These are phyloP conservation scores for Senecio squalidus DNA, from an alignment of 140 eudicot species.

Conservation along the genomic window DNA sequence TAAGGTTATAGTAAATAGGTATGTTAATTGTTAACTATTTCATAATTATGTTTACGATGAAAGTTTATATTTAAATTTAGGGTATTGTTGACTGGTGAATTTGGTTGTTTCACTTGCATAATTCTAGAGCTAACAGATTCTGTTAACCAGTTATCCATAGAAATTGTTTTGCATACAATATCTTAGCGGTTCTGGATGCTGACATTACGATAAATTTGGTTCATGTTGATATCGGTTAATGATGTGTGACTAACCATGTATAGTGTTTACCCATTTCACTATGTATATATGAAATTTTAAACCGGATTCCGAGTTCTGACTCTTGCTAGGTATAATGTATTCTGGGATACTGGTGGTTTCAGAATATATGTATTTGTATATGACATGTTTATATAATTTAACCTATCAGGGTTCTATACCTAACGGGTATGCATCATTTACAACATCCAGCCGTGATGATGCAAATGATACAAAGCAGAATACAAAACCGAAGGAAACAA, in stretches of 20 bases:
- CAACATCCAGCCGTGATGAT: conserved; percentile 48
- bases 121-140: background rate
- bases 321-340: background rate
- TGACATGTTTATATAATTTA: conserved; percentile 12
- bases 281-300: conserved; percentile 20
- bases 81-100: background rate
- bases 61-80: background rate
- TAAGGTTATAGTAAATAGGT: too few species aligned
- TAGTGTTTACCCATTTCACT: background rate
- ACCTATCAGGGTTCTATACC: conserved; percentile 40
- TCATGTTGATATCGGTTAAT: background rate
- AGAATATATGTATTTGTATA: background rate
- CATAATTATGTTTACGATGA: background rate
- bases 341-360: background rate
- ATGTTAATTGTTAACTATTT: background rate
- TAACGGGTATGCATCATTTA: conserved; percentile 52
- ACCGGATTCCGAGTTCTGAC: background rate
- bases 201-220: background rate
- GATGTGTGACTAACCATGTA: background rate
- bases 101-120: conserved; percentile 5
- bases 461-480: conserved; percentile 22
- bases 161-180: background rate
- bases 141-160: background rate
- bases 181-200: background rate
- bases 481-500: conserved; percentile 22